Conservation (phyloP, 192 early-diverging fungal species). For the Entophlyctis helioformis region DNA sequence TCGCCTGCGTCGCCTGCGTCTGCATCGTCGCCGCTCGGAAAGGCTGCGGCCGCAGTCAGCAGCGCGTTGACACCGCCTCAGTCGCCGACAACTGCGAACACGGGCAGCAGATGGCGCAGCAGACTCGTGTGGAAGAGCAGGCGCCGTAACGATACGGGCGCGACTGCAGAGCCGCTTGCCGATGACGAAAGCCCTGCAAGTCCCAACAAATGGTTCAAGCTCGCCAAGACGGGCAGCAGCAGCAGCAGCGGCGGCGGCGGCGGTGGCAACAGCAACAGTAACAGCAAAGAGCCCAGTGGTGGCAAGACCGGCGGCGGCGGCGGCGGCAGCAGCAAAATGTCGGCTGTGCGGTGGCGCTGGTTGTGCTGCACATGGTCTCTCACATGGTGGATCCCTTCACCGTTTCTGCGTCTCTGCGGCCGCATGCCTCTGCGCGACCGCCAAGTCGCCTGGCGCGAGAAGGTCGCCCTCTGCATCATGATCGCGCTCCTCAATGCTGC, state of each 20-base stretch:
- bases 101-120: too few species aligned
- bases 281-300: background rate
- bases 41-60: too few species aligned
- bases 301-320: background rate
- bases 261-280: background rate
- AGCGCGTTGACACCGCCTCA: too few species aligned
- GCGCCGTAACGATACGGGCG: too few species aligned
- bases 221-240: too few species aligned
- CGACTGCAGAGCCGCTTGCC: too few species aligned
- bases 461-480: slow-evolving; percentile 67
- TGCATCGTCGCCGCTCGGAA: too few species aligned
- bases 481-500: slow-evolving; percentile 59
- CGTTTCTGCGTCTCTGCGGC: slow-evolving; percentile 50
- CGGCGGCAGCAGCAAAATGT: background rate
- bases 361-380: slow-evolving; percentile 35
- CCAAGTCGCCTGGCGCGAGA: slow-evolving; percentile 84
- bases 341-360: background rate
- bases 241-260: background rate
- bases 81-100: too few species aligned
- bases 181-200: too few species aligned
- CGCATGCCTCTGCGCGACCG: slow-evolving; percentile 56
- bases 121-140: too few species aligned
- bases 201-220: too few species aligned
- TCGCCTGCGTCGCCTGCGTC: too few species aligned
- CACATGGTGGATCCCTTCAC: slow-evolving; percentile 61